phyloP scores from a whole-genome alignment of 441 rosid genomes.

The Populus hybrid region DNA sequence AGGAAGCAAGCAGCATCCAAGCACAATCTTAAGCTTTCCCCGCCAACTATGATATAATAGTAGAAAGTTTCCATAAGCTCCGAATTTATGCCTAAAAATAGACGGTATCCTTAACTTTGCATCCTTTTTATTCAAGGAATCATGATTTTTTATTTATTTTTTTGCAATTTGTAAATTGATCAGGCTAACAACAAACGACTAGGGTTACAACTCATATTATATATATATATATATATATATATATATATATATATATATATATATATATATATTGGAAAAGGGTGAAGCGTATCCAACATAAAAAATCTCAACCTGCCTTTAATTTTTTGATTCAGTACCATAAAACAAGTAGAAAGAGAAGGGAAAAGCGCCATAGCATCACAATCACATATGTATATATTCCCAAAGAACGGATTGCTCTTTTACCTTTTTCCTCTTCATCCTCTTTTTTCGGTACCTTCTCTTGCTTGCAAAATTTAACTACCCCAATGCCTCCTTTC shows the following conservation, averaged over 20 bases:
- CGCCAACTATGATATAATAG: not conserved
- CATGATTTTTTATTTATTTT: not conserved
- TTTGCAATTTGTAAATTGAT: not conserved
- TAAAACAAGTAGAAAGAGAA: constrained; percentile 46
- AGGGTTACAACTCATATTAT: not conserved
- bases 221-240: too few species aligned
- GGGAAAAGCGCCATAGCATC: constrained; percentile 21
- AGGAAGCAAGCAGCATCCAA: not conserved
- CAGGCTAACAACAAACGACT: not conserved
- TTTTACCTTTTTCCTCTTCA: constrained; percentile 30
- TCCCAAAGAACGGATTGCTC: constrained; percentile 33
- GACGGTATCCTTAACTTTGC: constrained; percentile 2
- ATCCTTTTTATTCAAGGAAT: not conserved
- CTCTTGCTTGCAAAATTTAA: constrained; percentile 83
- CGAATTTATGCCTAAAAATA: not conserved
- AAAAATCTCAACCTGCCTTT: constrained; percentile 26
- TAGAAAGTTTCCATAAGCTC: constrained; percentile 8
- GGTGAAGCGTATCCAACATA: constrained; percentile 15
- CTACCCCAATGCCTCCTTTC: constrained; percentile 75
- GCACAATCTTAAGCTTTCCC: not conserved
- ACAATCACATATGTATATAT: constrained; percentile 23
- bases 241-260: too few species aligned
- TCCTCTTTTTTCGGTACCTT: constrained; percentile 44
- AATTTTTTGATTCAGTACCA: constrained; percentile 43
- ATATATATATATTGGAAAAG: not conserved